phyloP scores from a whole-genome alignment of 2,329 filamentous ascomycete species.

The Aspergillus neoniger region DNA sequence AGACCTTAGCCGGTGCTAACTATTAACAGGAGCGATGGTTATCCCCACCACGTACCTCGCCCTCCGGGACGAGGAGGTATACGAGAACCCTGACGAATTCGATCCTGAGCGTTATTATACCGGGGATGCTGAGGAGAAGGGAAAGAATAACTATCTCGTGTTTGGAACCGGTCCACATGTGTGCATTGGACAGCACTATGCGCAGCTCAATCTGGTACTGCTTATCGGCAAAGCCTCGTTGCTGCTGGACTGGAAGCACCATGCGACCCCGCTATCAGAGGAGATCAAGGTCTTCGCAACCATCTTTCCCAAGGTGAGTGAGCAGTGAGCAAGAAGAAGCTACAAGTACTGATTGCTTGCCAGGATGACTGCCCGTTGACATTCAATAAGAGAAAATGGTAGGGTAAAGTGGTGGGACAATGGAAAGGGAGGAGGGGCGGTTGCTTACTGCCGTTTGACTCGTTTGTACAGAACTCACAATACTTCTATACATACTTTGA shows the following conservation, averaged over 20 bases:
- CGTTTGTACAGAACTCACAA: too few species aligned
- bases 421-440: too few species aligned
- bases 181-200: slow-evolving; percentile 53
- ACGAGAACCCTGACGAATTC: slow-evolving; percentile 51
- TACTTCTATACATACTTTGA: too few species aligned
- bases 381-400: slow-evolving; percentile 24
- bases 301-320: slow-evolving; percentile 52
- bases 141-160: slow-evolving; percentile 56
- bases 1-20: background rate
- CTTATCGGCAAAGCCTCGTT: slow-evolving; percentile 58
- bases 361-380: slow-evolving; percentile 43
- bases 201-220: slow-evolving; percentile 53
- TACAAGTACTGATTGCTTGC: slow-evolving; percentile 5
- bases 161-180: slow-evolving; percentile 56
- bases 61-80: slow-evolving; percentile 52
- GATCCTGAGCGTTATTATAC: slow-evolving; percentile 57
- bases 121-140: slow-evolving; percentile 52
- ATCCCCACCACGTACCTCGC: slow-evolving; percentile 56
- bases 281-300: slow-evolving; percentile 56
- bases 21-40: slow-evolving; percentile 22
- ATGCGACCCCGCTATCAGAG: slow-evolving; percentile 52
- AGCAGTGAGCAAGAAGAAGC: background rate
- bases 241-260: slow-evolving; percentile 54
- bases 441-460: too few species aligned
- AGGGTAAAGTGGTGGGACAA: too few species aligned